Evolutionary conservation across 1,139 yeast species (phyloP).

Genomic region (Yamadazyma blattariae): DNA sequence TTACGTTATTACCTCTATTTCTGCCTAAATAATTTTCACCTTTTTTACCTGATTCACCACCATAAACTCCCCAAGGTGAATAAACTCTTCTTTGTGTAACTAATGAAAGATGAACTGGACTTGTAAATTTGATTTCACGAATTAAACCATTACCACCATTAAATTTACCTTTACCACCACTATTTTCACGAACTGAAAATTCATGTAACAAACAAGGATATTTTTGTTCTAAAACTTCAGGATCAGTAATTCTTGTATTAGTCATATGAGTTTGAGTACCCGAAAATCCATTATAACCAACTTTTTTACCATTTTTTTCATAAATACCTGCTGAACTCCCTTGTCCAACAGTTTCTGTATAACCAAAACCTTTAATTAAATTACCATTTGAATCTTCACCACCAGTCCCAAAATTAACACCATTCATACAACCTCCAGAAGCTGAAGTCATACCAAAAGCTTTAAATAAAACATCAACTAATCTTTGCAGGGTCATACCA

Average conservation of each 20-base stretch:
- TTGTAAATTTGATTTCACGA: conserved; percentile 19
- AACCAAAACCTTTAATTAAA: conserved; percentile 41
- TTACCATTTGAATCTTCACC: conserved; percentile 32
- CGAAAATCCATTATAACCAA: conserved; percentile 32
- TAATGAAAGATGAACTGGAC: conserved; percentile 18
- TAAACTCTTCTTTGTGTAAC: conserved; percentile 22
- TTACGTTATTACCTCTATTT: conserved; percentile 19
- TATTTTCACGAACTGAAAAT: conserved; percentile 23
- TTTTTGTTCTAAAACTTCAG: conserved; percentile 32
- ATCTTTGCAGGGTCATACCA: conserved; percentile 47
- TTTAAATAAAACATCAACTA: conserved; percentile 30
- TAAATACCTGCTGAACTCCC: conserved; percentile 43
- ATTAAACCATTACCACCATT: conserved; percentile 31
- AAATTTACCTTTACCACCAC: conserved; percentile 34
- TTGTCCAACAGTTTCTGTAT: conserved; percentile 47
- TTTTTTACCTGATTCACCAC: conserved; percentile 45
- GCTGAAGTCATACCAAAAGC: conserved; percentile 44
- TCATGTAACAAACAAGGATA: conserved; percentile 30
- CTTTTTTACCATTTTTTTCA: conserved; percentile 19
- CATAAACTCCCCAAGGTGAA: conserved; percentile 21
- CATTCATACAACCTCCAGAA: conserved; percentile 37
- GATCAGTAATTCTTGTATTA: conserved; percentile 39
- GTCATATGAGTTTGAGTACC: conserved; percentile 50
- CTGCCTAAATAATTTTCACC: conserved; percentile 60
- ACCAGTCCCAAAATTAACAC: conserved; percentile 45